Evolutionary conservation across 106 monocot genomes (phyloP).

Genomic region (Dendrobium chrysotoxum): DNA sequence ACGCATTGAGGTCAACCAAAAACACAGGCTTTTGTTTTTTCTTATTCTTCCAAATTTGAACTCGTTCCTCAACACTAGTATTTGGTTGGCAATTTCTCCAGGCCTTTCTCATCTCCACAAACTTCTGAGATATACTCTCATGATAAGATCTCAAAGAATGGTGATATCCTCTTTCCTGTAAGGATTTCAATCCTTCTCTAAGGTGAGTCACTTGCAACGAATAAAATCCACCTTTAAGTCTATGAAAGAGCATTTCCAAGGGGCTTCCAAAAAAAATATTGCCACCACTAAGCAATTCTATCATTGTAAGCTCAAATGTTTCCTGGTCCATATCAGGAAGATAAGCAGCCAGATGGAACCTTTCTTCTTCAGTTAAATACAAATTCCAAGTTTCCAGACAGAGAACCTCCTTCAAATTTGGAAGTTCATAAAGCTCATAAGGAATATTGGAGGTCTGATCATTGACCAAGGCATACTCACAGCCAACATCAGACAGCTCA

Average conservation of each 20-base stretch:
- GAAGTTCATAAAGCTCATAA: conserved; percentile 69
- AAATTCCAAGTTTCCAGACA: conserved; percentile 87
- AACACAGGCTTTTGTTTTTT: conserved; percentile 37
- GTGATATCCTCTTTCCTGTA: conserved; percentile 50
- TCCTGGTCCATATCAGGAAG: conserved; percentile 85
- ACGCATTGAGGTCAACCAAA: conserved; percentile 72
- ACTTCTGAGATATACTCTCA: conserved; percentile 44
- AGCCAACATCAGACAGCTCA: conserved; percentile 48
- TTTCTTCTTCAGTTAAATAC: conserved; percentile 82
- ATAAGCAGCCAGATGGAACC: conserved; percentile 55
- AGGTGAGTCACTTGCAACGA: conserved; percentile 40
- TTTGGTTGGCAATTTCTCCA: conserved; percentile 41
- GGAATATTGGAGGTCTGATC: conserved; percentile 62
- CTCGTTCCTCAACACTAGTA: conserved; percentile 40
- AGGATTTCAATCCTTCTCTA: conserved; percentile 41
- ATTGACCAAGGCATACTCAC: conserved; percentile 50
- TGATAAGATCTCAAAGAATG: conserved; percentile 72
- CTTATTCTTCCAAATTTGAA: conserved; percentile 46
- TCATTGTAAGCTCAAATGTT: conserved; percentile 60
- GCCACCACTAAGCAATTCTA: conserved; percentile 60
- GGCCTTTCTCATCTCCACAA: conserved; percentile 45
- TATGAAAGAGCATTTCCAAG: conserved; percentile 39
- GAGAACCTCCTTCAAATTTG: conserved; percentile 59
- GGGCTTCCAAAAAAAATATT: conserved; percentile 82
- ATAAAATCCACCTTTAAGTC: conserved; percentile 65